Evolutionary conservation across 2,329 filamentous ascomycete genomes (phyloP), one percentile per base, ranked within the genome.

Genomic region (Pseudocercospora eumusae): DNA sequence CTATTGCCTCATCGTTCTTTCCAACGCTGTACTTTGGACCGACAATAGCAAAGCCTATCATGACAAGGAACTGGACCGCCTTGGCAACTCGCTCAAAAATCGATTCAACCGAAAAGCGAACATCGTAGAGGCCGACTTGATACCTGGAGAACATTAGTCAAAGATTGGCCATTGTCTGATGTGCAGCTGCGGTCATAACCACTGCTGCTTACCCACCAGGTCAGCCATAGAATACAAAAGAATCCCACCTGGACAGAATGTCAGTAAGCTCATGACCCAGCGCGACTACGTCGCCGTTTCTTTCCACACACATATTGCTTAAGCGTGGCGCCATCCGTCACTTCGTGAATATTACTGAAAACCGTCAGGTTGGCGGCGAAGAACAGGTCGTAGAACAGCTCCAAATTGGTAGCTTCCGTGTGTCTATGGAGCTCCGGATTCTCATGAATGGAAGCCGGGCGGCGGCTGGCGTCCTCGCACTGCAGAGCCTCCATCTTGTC

Each of bases 301-400:
- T 40, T 1, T 8, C 20, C 6, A 40, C 52, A 8, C n/a, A 54
- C 52, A 69, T 85, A 82, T 36, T 80, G 68, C 33, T 69, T 69
- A 2, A 80, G 64, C 4, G 62, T 70, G 73, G 67, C 66, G 76
- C 75, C 72, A 64, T 83, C 80, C 66, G 83, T 84, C 64, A 86
- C 84, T 45, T 84, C 81, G 65, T 84, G 81, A 4, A 79, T 77
- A 8, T 77, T 77, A 3, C 83, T 84, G 68, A 89, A 89, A 11
- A 86, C 86, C 4, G 84, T 85, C 58, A 89, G 77, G 68, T 88
- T 89, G 60, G 85, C 86, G 6, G 88, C 83, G 62, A 86, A 85
- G 68, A 86, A 86, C 0, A 86, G 75, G 70, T 86, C 84, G 68
- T 83, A 86, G 69, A 86, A 86, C 2, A 86, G 75, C 68, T 86